Conservation (phyloP, 805 yeast genomes). For the Yamadazyma paraphyllophila region DNA sequence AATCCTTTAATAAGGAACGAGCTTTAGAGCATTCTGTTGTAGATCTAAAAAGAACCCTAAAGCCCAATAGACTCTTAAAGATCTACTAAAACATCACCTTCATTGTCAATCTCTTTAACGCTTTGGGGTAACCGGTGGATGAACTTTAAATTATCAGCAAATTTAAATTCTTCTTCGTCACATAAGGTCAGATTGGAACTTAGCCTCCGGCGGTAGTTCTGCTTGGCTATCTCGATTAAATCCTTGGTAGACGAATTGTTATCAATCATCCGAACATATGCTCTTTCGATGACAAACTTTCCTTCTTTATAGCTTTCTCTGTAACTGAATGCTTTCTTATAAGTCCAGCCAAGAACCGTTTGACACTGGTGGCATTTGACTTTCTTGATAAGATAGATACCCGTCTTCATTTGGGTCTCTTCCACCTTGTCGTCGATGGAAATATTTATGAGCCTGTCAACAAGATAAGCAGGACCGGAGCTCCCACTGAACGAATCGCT, state of each 20-base stretch:
- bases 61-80: conserved; percentile 5
- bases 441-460: conserved; percentile 37
- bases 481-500: conserved; percentile 40
- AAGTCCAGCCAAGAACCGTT: conserved; percentile 39
- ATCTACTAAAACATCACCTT: conserved; percentile 18
- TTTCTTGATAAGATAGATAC: conserved; percentile 34
- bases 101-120: conserved; percentile 14
- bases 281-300: conserved; percentile 42
- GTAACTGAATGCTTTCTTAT: conserved; percentile 35
- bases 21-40: not conserved
- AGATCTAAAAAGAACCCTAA: too few relatives aligned
- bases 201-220: conserved; percentile 17
- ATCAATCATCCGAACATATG: conserved; percentile 32
- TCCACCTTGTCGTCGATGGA: conserved; percentile 24
- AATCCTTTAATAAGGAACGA: not conserved
- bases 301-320: conserved; percentile 43
- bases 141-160: conserved; percentile 11
- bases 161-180: conserved; percentile 18
- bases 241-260: conserved; percentile 34
- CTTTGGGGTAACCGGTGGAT: conserved; percentile 18
- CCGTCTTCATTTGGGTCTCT: conserved; percentile 41
- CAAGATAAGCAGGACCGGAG: conserved; percentile 42
- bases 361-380: conserved; percentile 41
- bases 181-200: conserved; percentile 17
- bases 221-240: conserved; percentile 31